Conservation (phyloP, 2,329 filamentous ascomycete species). For the Beauveria bassiana region DNA sequence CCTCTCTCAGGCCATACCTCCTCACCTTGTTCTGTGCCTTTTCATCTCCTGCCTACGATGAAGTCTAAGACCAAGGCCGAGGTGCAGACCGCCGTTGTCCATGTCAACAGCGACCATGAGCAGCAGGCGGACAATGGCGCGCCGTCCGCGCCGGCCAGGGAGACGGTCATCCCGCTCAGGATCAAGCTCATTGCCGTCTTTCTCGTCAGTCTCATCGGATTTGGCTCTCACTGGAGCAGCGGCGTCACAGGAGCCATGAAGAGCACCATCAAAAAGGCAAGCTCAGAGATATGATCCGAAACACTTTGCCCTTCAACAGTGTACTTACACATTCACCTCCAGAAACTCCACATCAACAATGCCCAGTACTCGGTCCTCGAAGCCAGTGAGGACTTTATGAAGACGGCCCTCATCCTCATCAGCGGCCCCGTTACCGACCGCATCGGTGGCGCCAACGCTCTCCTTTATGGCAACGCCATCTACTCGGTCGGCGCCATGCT, state of each 20-base stretch:
- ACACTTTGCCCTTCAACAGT: background rate
- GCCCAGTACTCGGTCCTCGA: slow-evolving; percentile 51
- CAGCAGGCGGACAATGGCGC: background rate
- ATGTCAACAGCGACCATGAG: background rate
- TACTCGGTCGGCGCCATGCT: slow-evolving; percentile 51
- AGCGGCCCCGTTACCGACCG: slow-evolving; percentile 51
- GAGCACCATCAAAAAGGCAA: slow-evolving; percentile 48
- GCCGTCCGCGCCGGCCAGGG: background rate
- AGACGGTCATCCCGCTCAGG: slow-evolving; percentile 15
- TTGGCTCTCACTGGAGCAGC: slow-evolving; percentile 52
- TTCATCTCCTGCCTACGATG: background rate
- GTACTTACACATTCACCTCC: background rate
- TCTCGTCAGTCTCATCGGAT: slow-evolving; percentile 46
- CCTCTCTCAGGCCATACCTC: background rate
- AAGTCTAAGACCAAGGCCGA: background rate
- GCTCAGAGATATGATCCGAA: rapidly evolving
- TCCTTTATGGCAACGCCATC: slow-evolving; percentile 54
- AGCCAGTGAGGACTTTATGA: slow-evolving; percentile 56
- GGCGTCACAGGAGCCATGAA: slow-evolving; percentile 55
- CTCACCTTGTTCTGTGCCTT: background rate
- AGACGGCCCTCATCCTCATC: slow-evolving; percentile 44
- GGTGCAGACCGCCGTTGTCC: background rate
- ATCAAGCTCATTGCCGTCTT: slow-evolving; percentile 34
- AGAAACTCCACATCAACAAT: slow-evolving; percentile 51
- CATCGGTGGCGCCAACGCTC: slow-evolving; percentile 49